Base-by-base conservation (phyloP, 768 basidiomycete genomes). In the Lactarius pseudohatsudake region DNA sequence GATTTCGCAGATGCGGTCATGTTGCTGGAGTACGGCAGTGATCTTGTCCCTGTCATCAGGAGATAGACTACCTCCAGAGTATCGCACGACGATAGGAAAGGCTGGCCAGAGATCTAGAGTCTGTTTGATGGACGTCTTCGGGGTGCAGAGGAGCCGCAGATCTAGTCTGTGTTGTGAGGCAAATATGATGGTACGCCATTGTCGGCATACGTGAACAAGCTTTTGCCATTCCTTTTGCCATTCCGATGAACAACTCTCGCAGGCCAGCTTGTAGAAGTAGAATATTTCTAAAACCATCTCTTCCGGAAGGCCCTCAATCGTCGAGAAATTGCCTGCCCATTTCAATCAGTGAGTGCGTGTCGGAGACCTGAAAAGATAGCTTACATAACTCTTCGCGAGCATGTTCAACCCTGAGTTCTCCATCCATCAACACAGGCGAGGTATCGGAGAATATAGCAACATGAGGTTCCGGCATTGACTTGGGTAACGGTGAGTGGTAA, bases 281-380 rank as follows among this genome's bases (percentile, higher is more conserved):
- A 57, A 64, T 57, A 64, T 47, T 9, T 45, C 63, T 22, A 64
- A 6, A 22, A 64, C 36, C 0, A 64, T 36, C 28, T 64, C 57
- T 22, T 59, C 64, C 1, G 64, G 64, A 20, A 64, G 47, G 36
- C 6, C 34, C 4, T 64, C 57, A 20, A 64, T 53, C 10, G 55
- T 64, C 34, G 47, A 50, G 47, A 26, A 26, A 5, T 50, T 22
- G 30, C 43, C 32, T 22, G 30, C 41, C n/a, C 45, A 11, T n/a
- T 11, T 10, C 45, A 47, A 47, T 22, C 45, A 47, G 45, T 47
- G n/a, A 47, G 45, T 60, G 43, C 16, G 45, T 26, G 11, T 28
- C 3, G 18, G 4, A 41, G 26, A 50, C 11, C 47, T 3, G 22
- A 5, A 11, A 22, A 9, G 5, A 22, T 22, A 26, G 11, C 47